A percentile compares a stretch with the other conserved stretches of the same genome.
phyloP scores from a whole-genome alignment of 2,329 filamentous ascomycete species.

The Sordariomycetes sp. region DNA sequence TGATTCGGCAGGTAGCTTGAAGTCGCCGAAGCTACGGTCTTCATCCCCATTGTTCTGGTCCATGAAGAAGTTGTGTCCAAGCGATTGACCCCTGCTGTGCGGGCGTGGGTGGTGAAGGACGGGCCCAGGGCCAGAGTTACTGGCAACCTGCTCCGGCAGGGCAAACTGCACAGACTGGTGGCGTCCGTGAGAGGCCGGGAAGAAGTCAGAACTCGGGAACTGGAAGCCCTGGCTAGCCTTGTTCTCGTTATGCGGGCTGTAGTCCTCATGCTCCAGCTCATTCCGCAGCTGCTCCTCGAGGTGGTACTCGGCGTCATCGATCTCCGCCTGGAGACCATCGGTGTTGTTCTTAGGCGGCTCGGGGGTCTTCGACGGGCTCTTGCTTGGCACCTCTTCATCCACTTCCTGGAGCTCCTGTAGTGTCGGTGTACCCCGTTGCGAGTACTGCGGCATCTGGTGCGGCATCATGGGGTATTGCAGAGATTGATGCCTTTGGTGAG shows the following conservation, averaged over 20 bases:
- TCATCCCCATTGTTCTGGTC: slow-evolving; percentile 33
- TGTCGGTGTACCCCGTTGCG: slow-evolving; percentile 45
- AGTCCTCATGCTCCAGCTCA: slow-evolving; percentile 69
- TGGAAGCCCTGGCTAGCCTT: slow-evolving; percentile 7
- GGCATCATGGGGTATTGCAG: slow-evolving; percentile 46
- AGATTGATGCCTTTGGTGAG: slow-evolving; percentile 48
- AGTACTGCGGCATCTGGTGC: slow-evolving; percentile 45
- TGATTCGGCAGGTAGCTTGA: slow-evolving; percentile 27
- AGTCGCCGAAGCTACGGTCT: slow-evolving; percentile 23
- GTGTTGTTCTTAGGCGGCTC: slow-evolving; percentile 34
- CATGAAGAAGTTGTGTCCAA: slow-evolving; percentile 55
- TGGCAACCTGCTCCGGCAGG: slow-evolving; percentile 39
- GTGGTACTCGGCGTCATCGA: slow-evolving; percentile 79
- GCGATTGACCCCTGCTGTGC: slow-evolving; percentile 62
- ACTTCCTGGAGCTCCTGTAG: slow-evolving; percentile 66
- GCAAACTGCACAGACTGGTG: slow-evolving; percentile 38
- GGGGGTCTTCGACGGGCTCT: slow-evolving; percentile 43
- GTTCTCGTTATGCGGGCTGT: slow-evolving; percentile 50
- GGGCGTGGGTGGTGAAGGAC: slow-evolving; percentile 62
- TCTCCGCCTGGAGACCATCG: slow-evolving; percentile 75
- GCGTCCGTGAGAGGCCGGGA: slow-evolving; percentile 23
- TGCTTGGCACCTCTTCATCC: slow-evolving; percentile 48
- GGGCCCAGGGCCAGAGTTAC: slow-evolving; percentile 39
- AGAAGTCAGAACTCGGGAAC: slow-evolving; percentile 11
- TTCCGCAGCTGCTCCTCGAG: slow-evolving; percentile 70